Conservation (phyloP, 192 early-diverging fungal species). For the Dispira simplex region DNA sequence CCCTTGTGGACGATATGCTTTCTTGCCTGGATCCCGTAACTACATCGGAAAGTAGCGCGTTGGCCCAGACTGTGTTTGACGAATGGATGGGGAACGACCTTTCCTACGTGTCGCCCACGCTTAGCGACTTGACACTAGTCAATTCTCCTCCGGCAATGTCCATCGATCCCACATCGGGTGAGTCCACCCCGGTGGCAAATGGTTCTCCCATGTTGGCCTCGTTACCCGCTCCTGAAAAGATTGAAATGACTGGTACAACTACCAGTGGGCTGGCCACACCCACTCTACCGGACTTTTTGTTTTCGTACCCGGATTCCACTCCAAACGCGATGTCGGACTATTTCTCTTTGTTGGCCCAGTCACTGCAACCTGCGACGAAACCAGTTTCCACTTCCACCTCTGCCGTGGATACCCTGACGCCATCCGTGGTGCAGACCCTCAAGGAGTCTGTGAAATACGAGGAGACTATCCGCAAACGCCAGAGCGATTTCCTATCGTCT, state of each 20-base stretch:
- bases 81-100: not conserved
- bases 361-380: not conserved
- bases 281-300: not conserved
- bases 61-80: not conserved
- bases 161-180: conserved; percentile 2
- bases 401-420: not conserved
- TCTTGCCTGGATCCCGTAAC: not conserved
- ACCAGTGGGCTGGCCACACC: not conserved
- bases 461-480: conserved; percentile 14
- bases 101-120: not conserved
- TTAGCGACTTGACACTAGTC: not conserved
- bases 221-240: not conserved
- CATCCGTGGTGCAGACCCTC: not conserved
- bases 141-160: not conserved
- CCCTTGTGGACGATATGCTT: not conserved
- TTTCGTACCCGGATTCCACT: not conserved
- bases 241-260: not conserved
- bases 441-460: not conserved
- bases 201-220: not conserved
- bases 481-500: conserved; percentile 30
- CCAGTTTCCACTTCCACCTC: not conserved
- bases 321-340: not conserved
- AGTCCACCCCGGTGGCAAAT: not conserved
- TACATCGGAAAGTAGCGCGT: not conserved
- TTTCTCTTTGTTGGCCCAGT: not conserved